These are phyloP conservation scores for Lactarius quietus DNA, from an alignment of 768 basidiomycete genomes.

Conservation along the genomic window DNA sequence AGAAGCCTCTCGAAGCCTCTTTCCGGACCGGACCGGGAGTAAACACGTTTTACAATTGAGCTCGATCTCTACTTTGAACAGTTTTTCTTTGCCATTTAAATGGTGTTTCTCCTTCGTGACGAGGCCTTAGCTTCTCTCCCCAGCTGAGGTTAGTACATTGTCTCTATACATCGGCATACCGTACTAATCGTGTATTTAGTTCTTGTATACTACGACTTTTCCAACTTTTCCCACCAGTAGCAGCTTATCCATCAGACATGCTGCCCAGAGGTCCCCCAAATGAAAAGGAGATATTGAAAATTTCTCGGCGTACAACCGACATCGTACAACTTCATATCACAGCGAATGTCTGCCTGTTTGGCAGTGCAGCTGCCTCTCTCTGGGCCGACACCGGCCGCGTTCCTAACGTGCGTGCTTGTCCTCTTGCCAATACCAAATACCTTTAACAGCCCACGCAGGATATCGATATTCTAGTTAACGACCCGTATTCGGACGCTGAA, in stretches of 20 bases:
- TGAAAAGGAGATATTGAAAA: constrained; percentile 10
- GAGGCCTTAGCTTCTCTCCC: background rate
- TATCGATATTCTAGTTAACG: constrained; percentile 1
- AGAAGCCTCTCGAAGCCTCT: too few species aligned
- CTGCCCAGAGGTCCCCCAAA: constrained; percentile 1
- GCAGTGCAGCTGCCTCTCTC: constrained; percentile 9
- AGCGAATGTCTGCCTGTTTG: constrained; percentile 4
- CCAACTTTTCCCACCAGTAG: background rate
- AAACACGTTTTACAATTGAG: too few species aligned
- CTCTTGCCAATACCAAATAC: background rate
- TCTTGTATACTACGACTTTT: background rate
- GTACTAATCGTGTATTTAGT: background rate
- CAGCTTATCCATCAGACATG: background rate
- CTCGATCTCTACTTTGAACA: background rate
- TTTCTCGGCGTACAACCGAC: constrained; percentile 14
- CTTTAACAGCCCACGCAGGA: constrained; percentile 1
- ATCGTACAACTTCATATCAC: background rate
- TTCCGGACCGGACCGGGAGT: too few species aligned
- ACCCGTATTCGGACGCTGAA: background rate
- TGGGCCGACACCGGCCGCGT: constrained; percentile 10
- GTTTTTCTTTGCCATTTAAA: background rate
- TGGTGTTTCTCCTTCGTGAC: background rate
- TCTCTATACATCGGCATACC: background rate
- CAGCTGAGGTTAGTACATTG: background rate
- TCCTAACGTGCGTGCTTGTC: constrained; percentile 3